A percentile compares a stretch with the other conserved stretches of the same genome.
Conservation (phyloP, 2,329 filamentous ascomycete species). For the Diaporthe caulivora region DNA sequence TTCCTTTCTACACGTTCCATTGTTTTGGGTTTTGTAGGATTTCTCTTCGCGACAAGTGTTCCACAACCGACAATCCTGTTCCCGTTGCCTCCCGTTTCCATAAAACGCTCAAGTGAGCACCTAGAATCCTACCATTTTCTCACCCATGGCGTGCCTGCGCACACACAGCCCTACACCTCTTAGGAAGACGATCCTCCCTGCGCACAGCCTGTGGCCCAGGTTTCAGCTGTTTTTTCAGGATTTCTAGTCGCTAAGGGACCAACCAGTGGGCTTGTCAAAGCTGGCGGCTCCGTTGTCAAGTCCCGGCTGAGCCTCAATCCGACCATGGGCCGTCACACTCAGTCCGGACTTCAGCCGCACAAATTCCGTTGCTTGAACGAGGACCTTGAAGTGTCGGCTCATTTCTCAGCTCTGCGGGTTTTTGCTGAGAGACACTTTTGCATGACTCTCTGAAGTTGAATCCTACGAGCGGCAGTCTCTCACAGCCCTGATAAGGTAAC, state of each 20-base stretch:
- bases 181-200: background rate
- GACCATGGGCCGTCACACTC: background rate
- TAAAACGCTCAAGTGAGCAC: slow-evolving; percentile 20
- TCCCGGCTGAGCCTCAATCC: slow-evolving; percentile 21
- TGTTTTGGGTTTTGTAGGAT: background rate
- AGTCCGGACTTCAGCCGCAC: slow-evolving; percentile 28
- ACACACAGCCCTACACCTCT: background rate
- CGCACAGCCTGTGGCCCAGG: slow-evolving; percentile 7
- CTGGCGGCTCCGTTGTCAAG: slow-evolving; percentile 1
- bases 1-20: background rate
- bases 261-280: slow-evolving; percentile 3
- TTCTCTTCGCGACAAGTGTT: background rate
- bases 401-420: slow-evolving; percentile 13
- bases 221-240: background rate
- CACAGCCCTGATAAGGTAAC: background rate
- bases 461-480: background rate
- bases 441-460: background rate
- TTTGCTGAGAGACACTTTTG: background rate
- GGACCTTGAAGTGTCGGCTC: background rate
- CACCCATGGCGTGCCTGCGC: background rate
- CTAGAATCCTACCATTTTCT: slow-evolving; percentile 4
- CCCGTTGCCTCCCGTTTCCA: background rate
- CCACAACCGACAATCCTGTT: background rate
- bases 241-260: slow-evolving; percentile 10
- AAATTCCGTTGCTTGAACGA: slow-evolving; percentile 1